phyloP scores from a whole-genome alignment of 1,139 yeast genomes.

The Torulaspora pretoriensis region DNA sequence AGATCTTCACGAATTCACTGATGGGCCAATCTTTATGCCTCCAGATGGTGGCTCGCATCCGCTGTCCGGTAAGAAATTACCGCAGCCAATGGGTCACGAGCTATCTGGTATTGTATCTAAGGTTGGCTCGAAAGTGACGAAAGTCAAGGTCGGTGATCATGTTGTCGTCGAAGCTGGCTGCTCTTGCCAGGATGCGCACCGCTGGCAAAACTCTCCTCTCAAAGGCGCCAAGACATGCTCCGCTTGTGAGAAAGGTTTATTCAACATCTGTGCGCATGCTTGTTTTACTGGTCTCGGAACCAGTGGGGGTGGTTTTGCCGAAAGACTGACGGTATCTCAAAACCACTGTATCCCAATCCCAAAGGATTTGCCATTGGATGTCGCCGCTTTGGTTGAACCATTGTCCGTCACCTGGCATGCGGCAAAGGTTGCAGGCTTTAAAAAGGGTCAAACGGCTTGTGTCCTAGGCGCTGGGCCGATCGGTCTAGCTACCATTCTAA shows the following conservation, averaged over 20 bases:
- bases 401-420: conserved; percentile 56
- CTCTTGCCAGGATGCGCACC: conserved; percentile 43
- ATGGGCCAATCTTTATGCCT: conserved; percentile 47
- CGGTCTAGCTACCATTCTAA: conserved; percentile 47
- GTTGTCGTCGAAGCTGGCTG: conserved; percentile 52
- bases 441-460: conserved; percentile 43
- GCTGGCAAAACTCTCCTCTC: conserved; percentile 30
- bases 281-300: conserved; percentile 47
- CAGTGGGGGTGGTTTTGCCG: conserved; percentile 46
- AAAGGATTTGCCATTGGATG: conserved; percentile 43
- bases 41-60: conserved; percentile 34
- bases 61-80: conserved; percentile 36
- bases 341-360: conserved; percentile 44
- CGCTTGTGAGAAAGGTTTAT: conserved; percentile 43
- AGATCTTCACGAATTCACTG: conserved; percentile 46
- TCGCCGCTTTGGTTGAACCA: conserved; percentile 49
- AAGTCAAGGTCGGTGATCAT: conserved; percentile 40
- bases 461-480: conserved; percentile 52
- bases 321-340: conserved; percentile 40
- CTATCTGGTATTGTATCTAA: conserved; percentile 40
- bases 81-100: conserved; percentile 57
- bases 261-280: conserved; percentile 46
- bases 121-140: conserved; percentile 38
- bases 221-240: conserved; percentile 35
- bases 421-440: conserved; percentile 40